A percentile compares a stretch with the other conserved stretches of the same genome.
These are phyloP conservation scores for Psilocybe subaeruginosa DNA, from an alignment of 768 basidiomycete species.

Conservation along the genomic window DNA sequence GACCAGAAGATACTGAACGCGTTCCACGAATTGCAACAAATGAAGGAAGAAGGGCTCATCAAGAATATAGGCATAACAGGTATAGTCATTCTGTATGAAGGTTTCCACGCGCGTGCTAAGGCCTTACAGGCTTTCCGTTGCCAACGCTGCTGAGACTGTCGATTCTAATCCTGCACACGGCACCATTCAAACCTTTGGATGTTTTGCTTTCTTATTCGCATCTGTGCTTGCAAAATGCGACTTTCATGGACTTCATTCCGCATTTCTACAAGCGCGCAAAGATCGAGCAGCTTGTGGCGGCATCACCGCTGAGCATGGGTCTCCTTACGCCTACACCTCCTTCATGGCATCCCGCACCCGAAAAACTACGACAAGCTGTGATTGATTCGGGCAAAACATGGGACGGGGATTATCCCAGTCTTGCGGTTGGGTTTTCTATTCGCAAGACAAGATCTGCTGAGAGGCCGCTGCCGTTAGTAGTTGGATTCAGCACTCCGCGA, in stretches of 20 bases:
- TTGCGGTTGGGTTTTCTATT: constrained; percentile 78
- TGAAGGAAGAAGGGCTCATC: constrained; percentile 76
- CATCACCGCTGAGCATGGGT: constrained; percentile 87
- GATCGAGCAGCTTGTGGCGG: constrained; percentile 70
- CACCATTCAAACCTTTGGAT: constrained; percentile 75
- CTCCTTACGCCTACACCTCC: constrained; percentile 63
- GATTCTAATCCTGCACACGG: constrained; percentile 67
- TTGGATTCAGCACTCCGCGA: constrained; percentile 66
- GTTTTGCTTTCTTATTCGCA: constrained; percentile 83
- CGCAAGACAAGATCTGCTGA: constrained; percentile 42
- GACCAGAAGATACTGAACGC: constrained; percentile 76
- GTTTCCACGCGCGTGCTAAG: neutral
- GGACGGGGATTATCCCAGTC: constrained; percentile 54
- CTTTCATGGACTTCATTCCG: constrained; percentile 55
- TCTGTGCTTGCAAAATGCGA: constrained; percentile 73
- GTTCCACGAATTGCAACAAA: constrained; percentile 60
- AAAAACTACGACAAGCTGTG: constrained; percentile 45
- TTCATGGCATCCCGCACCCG: constrained; percentile 79
- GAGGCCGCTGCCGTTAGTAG: constrained; percentile 60
- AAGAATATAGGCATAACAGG: constrained; percentile 81
- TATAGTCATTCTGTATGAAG: constrained; percentile 27
- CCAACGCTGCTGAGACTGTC: constrained; percentile 85
- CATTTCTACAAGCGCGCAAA: constrained; percentile 64
- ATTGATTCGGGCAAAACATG: constrained; percentile 40
- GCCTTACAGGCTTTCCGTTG: constrained; percentile 69